Base-by-base conservation (phyloP, 2,329 filamentous ascomycete species). In the Xenoacremonium recifei region DNA sequence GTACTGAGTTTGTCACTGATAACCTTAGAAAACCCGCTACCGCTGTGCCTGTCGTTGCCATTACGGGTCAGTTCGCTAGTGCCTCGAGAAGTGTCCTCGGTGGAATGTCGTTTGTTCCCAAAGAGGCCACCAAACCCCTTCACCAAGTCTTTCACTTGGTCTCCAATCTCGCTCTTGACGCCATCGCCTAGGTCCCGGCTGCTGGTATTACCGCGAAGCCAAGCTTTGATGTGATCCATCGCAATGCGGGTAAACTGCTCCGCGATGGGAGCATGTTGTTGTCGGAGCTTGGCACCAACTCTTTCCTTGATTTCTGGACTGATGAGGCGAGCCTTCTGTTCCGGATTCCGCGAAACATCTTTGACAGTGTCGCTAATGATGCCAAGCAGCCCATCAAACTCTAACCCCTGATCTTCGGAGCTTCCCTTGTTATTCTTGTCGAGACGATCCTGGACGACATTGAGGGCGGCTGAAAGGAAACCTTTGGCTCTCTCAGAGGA, bases 1-100 rank as follows among this genome's bases (percentile, higher is more conserved):
- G 68, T 71, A 46, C 67, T 72, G 15, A 73, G 55, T 52, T 73
- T 73, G 39, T 72, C 64, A 51, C 70, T 73, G 48, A 72, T 72
- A 45, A 72, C 52, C 49, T 62, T 67, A 37, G 69, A 72, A 55
- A 73, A 71, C 15, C 69, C 69, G 4, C 63, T 54, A 3, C 61
- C 49, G 31, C 55, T 42, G 17, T 58, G 55, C 11, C 54, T 55
- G 3, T 61, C 60, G 2, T 49, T 55, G 2, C 52, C 56, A 15
- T 58, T 60, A 5, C 49, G 50, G 19, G 57, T 55, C 6, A 49
- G 40, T n/a, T 65, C 61, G 4, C 57, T 57, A 4, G 68, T 35
- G 0, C 57, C 60, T 17, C 67, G 49, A 2, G 66, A 53, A 3
- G 54, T 42, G 9, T 60, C 62, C 13, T 66, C 65, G 5, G 55